These are phyloP conservation scores for Ramaria sp. DNA, from an alignment of 768 basidiomycete species.

Conservation along the genomic window DNA sequence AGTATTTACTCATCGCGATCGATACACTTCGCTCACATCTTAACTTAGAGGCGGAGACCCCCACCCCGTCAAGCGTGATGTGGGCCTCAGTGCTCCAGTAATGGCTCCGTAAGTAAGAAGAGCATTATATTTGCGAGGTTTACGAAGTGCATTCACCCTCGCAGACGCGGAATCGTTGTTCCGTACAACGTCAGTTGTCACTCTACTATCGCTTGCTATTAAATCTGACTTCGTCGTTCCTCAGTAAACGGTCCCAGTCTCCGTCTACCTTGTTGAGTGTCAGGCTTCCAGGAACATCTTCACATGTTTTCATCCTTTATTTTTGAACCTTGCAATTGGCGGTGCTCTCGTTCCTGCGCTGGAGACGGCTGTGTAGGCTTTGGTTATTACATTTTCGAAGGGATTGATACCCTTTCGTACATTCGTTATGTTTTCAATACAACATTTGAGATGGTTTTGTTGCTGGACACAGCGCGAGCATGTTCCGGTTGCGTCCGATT, in stretches of 20 bases:
- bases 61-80: not conserved
- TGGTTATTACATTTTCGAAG: not conserved
- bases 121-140: not conserved
- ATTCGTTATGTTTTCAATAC: not conserved
- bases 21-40: not conserved
- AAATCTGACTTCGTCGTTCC: not conserved
- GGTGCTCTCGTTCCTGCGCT: not conserved
- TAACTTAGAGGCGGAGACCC: not conserved
- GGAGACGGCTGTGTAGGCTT: not conserved
- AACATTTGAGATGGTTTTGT: not conserved
- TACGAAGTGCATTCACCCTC: not conserved
- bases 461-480: no score
- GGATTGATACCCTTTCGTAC: not conserved
- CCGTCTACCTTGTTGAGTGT: no score
- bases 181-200: not conserved
- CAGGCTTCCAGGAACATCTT: no score
- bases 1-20: not conserved
- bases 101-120: not conserved
- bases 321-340: no score
- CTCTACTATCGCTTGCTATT: not conserved
- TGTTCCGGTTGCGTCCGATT: conserved; percentile 8
- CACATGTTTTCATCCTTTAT: no score
- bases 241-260: not conserved
- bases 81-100: not conserved
- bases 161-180: not conserved